These are phyloP conservation scores for Pyrenophora graminea DNA, from an alignment of 2,329 filamentous ascomycete genomes.

Conservation along the genomic window DNA sequence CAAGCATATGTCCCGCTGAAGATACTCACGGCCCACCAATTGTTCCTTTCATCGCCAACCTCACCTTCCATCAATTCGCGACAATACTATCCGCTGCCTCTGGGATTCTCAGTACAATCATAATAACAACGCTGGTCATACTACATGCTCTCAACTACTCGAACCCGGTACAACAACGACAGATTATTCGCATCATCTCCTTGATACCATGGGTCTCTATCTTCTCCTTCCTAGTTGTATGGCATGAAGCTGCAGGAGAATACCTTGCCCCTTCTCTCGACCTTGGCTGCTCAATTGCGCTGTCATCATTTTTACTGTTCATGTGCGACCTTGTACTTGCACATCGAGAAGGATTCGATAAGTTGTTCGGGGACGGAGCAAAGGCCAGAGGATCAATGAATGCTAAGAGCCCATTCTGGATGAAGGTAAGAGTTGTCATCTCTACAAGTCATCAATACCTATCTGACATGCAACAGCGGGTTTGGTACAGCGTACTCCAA, in stretches of 20 bases:
- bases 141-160: slow-evolving; percentile 35
- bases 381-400: slow-evolving; percentile 14
- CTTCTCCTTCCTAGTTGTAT: slow-evolving; percentile 31
- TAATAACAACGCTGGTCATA: slow-evolving; percentile 19
- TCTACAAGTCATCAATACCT: not conserved
- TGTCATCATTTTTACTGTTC: slow-evolving; percentile 36
- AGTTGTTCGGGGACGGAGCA: slow-evolving; percentile 32
- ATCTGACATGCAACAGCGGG: slow-evolving; percentile 16
- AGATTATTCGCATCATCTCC: slow-evolving; percentile 33
- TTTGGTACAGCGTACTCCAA: slow-evolving; percentile 40
- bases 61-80: slow-evolving; percentile 34
- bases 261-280: slow-evolving; percentile 30
- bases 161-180: slow-evolving; percentile 36
- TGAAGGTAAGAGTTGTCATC: slow-evolving; percentile 25
- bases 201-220: slow-evolving; percentile 35
- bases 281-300: slow-evolving; percentile 36
- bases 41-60: slow-evolving; percentile 24
- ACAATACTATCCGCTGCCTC: slow-evolving; percentile 27
- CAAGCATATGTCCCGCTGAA: slow-evolving; percentile 20
- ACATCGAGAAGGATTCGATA: slow-evolving; percentile 33
- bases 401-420: slow-evolving; percentile 25
- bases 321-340: slow-evolving; percentile 39
- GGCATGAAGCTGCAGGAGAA: slow-evolving; percentile 20
- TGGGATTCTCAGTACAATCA: slow-evolving; percentile 21
- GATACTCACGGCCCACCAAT: slow-evolving; percentile 21